Conservation (phyloP, 306 rosid species). For the Oxytropis ochrocephala region DNA sequence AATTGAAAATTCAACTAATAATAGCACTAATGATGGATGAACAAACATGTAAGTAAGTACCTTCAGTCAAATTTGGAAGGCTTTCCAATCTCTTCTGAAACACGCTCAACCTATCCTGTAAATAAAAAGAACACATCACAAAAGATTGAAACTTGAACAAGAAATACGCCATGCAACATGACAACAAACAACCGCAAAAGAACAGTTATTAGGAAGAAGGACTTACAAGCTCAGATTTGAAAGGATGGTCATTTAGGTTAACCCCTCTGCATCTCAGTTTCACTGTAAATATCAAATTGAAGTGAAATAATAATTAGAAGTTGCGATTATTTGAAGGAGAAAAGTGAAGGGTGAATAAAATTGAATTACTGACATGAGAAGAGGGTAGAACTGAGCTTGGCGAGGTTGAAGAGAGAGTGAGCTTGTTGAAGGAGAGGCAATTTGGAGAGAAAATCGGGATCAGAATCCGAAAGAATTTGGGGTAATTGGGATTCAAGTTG, state of each 20-base stretch:
- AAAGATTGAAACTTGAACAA: constrained; percentile 4
- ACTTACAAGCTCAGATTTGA: constrained; percentile 76
- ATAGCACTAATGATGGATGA: neutral
- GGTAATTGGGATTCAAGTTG: constrained; percentile 36
- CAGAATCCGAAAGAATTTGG: constrained; percentile 46
- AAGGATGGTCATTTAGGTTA: constrained; percentile 62
- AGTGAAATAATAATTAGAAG: neutral
- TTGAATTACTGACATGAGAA: constrained; percentile 35
- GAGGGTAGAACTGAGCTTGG: constrained; percentile 64
- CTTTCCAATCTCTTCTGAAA: constrained; percentile 56
- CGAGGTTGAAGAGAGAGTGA: constrained; percentile 63
- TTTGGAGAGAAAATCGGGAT: constrained; percentile 49
- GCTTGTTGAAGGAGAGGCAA: constrained; percentile 73
- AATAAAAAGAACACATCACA: neutral
- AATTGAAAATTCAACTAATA: neutral
- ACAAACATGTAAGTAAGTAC: constrained; percentile 26
- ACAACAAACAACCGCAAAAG: neutral
- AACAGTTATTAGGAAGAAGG: neutral
- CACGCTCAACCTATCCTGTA: constrained; percentile 64
- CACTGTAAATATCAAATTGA: constrained; percentile 35
- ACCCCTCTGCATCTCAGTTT: constrained; percentile 77
- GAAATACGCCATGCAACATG: neutral
- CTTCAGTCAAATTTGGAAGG: constrained; percentile 52
- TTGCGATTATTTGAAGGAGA: no score
- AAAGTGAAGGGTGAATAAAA: neutral